phyloP scores from a whole-genome alignment of 768 basidiomycete species.

The Termitomyces sp. region DNA sequence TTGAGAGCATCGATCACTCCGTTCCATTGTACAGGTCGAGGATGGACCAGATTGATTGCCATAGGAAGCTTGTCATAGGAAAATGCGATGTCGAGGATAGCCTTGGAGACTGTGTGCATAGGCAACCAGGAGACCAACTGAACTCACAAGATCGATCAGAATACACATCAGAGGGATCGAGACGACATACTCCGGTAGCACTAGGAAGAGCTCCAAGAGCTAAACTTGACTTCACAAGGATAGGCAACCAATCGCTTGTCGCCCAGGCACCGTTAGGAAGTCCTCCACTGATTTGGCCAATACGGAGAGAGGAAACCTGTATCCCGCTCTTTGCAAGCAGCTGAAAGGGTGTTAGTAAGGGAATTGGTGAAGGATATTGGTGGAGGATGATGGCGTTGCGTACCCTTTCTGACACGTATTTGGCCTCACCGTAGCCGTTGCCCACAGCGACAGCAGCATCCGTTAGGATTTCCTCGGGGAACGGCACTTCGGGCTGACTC shows the following conservation, averaged over 20 bases:
- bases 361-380: too few species aligned
- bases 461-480: slow-evolving; percentile 30
- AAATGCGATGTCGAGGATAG: slow-evolving; percentile 27
- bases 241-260: slow-evolving; percentile 44
- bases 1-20: slow-evolving; percentile 20
- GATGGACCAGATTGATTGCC: slow-evolving; percentile 36
- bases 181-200: slow-evolving; percentile 27
- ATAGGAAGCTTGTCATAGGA: slow-evolving; percentile 16
- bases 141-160: neutral
- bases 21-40: slow-evolving; percentile 30
- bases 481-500: slow-evolving; percentile 23
- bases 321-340: slow-evolving; percentile 36
- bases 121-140: slow-evolving; percentile 43
- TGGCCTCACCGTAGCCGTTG: slow-evolving; percentile 43
- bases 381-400: neutral
- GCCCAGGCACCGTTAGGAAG: slow-evolving; percentile 37
- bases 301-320: slow-evolving; percentile 32
- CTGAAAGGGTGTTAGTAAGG: slow-evolving; percentile 12
- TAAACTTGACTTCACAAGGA: slow-evolving; percentile 33
- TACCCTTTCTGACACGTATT: slow-evolving; percentile 39
- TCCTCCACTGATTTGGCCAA: slow-evolving; percentile 45
- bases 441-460: slow-evolving; percentile 32
- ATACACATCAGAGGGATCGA: too few species aligned
- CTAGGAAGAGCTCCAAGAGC: slow-evolving; percentile 24
- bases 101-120: slow-evolving; percentile 21